These are phyloP conservation scores for Trichoderma semiorbis DNA, from an alignment of 2,329 filamentous ascomycete species.

Conservation along the genomic window DNA sequence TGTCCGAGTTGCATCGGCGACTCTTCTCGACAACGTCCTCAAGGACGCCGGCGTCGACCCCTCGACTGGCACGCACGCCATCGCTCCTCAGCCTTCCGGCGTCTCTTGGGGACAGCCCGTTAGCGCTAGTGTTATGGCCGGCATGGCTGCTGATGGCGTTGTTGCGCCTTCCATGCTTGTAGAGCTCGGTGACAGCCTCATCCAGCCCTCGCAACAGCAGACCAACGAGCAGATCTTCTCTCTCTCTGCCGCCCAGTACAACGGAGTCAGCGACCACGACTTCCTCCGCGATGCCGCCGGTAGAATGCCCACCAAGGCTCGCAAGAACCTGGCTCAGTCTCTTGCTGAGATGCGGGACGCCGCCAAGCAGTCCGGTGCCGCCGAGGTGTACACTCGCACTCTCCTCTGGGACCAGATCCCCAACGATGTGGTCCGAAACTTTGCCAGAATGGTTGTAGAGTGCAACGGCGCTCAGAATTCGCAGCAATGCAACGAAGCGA, in stretches of 20 bases:
- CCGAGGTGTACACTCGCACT: slow-evolving; percentile 89
- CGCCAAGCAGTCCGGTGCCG: slow-evolving; percentile 64
- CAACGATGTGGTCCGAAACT: slow-evolving; percentile 84
- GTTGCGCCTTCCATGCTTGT: slow-evolving; percentile 60
- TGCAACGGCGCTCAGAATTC: slow-evolving; percentile 52
- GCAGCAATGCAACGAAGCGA: slow-evolving; percentile 43
- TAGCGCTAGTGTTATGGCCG: slow-evolving; percentile 45
- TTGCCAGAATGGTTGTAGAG: slow-evolving; percentile 85
- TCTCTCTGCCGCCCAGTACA: slow-evolving; percentile 83
- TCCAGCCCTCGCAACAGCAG: slow-evolving; percentile 77
- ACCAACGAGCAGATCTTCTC: slow-evolving; percentile 85
- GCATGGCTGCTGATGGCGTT: slow-evolving; percentile 26
- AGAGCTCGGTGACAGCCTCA: slow-evolving; percentile 64
- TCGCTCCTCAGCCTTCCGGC: slow-evolving; percentile 53
- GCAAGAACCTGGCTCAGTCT: slow-evolving; percentile 75
- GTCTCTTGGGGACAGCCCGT: slow-evolving; percentile 43
- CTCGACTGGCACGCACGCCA: slow-evolving; percentile 42
- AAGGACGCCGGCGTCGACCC: slow-evolving; percentile 68
- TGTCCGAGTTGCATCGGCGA: slow-evolving; percentile 72
- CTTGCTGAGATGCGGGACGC: slow-evolving; percentile 72
- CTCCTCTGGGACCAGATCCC: slow-evolving; percentile 94
- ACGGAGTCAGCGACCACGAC: slow-evolving; percentile 65
- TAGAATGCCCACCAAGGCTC: slow-evolving; percentile 58
- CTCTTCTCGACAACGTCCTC: slow-evolving; percentile 75
- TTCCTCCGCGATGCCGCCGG: slow-evolving; percentile 59